A percentile compares a stretch with the other conserved stretches of the same genome.
phyloP scores from a whole-genome alignment of 495 filamentous ascomycete genomes.

The Achaetomiella virescens region DNA sequence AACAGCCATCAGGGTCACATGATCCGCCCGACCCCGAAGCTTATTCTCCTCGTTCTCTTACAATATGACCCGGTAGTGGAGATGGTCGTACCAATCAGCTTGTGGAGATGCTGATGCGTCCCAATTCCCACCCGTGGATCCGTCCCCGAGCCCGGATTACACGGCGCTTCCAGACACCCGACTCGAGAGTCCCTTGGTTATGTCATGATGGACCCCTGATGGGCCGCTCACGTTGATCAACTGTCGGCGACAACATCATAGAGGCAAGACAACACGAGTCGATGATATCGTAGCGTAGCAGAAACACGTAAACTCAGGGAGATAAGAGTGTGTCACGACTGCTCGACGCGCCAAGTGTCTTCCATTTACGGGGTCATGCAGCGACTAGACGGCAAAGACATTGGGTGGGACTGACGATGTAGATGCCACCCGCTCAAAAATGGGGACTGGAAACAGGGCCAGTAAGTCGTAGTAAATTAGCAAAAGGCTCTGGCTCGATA shows the following conservation, averaged over 20 bases:
- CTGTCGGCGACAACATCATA: not conserved
- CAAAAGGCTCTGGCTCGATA: too few relatives aligned
- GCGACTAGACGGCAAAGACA: too few relatives aligned
- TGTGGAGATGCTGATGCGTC: not conserved
- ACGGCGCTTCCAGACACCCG: not conserved
- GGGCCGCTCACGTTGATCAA: not conserved
- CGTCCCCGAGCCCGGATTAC: not conserved
- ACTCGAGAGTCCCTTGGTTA: not conserved
- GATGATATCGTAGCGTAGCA: not conserved
- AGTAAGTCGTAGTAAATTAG: too few relatives aligned
- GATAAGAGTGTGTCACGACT: not conserved
- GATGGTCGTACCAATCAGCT: not conserved
- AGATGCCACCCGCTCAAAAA: too few relatives aligned
- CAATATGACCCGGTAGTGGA: not conserved
- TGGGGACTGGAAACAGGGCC: too few relatives aligned
- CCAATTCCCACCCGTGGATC: not conserved
- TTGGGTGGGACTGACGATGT: too few relatives aligned
- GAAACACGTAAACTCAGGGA: too few relatives aligned
- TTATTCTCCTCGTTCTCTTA: not conserved
- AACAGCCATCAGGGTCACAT: not conserved
- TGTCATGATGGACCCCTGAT: conserved; percentile 1
- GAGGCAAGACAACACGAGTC: not conserved
- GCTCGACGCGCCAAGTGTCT: not conserved
- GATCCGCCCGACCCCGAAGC: not conserved
- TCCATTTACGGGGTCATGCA: too few relatives aligned